Conservation (phyloP, 306 rosid genomes). For the Biancaea sappan region DNA sequence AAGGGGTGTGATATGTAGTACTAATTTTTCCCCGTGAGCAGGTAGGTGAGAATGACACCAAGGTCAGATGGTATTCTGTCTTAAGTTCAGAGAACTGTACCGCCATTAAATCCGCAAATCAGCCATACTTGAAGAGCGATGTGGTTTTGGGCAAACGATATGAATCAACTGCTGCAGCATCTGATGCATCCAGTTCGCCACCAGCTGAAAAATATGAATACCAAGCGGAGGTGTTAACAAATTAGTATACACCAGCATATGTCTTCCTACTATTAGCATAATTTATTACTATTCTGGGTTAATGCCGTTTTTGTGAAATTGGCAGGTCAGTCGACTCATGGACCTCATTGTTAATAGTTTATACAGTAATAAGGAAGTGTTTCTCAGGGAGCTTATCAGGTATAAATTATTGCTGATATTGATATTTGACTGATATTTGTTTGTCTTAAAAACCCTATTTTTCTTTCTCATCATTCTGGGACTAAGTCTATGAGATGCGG, state of each 20-base stretch:
- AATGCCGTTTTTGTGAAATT: slow-evolving; percentile 9
- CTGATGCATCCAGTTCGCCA: slow-evolving; percentile 59
- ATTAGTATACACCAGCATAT: not conserved
- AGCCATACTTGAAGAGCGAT: slow-evolving; percentile 36
- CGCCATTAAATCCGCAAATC: slow-evolving; percentile 32
- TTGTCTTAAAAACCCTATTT: not conserved
- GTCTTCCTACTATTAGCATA: not conserved
- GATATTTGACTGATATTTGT: not conserved
- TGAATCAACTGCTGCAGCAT: slow-evolving; percentile 81
- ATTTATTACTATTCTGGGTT: slow-evolving; percentile 4
- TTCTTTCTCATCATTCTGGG: not conserved
- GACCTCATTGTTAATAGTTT: slow-evolving; percentile 98
- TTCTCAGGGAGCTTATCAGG: slow-evolving; percentile 97
- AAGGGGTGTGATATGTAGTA: not conserved
- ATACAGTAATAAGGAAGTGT: slow-evolving; percentile 96
- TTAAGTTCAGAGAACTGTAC: slow-evolving; percentile 43
- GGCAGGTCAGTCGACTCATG: slow-evolving; percentile 96
- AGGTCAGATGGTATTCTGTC: slow-evolving; percentile 60
- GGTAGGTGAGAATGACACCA: slow-evolving; percentile 58
- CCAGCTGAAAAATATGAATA: slow-evolving; percentile 78
- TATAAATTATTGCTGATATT: slow-evolving; percentile 22
- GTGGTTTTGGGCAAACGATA: slow-evolving; percentile 53
- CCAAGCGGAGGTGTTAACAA: slow-evolving; percentile 80
- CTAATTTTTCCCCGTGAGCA: slow-evolving; percentile 25
- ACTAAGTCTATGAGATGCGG: not conserved